Evolutionary conservation across 371 early-diverging fungal genomes (phyloP).

Genomic region (Catenaria anguillulae): DNA sequence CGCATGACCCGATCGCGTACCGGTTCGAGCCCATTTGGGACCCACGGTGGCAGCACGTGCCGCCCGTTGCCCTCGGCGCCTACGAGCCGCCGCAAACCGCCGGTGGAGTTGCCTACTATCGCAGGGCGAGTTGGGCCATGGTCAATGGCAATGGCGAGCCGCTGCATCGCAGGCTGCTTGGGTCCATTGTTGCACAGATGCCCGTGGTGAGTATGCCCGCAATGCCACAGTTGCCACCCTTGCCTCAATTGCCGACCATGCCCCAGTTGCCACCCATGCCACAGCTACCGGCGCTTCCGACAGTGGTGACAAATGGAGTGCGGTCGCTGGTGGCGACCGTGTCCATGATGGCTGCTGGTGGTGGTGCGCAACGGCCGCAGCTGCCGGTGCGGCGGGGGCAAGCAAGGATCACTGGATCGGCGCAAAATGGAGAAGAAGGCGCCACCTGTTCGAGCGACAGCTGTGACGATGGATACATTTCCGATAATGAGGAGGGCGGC

Average conservation of each 20-base stretch:
- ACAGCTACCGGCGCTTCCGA: neutral
- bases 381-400: neutral
- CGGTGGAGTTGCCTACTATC: no score
- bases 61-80: constrained; percentile 22
- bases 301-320: neutral
- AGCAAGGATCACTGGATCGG: neutral
- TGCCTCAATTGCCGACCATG: neutral
- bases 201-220: neutral
- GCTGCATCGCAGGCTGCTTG: neutral
- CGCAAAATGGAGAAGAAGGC: neutral
- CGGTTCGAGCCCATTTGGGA: constrained; percentile 49
- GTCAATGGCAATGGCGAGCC: no score
- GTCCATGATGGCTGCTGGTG: neutral
- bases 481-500: neutral
- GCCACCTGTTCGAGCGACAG: no score
- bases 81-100: neutral
- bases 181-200: neutral
- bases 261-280: no score
- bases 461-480: neutral
- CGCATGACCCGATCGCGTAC: constrained; percentile 54
- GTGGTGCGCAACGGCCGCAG: no score
- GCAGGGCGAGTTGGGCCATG: no score
- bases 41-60: constrained; percentile 28
- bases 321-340: neutral
- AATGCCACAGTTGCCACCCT: neutral